Evolutionary conservation across 331 rosid genomes (phyloP), one percentile per base, ranked within the genome.

Genomic region (Malus hybrid): DNA sequence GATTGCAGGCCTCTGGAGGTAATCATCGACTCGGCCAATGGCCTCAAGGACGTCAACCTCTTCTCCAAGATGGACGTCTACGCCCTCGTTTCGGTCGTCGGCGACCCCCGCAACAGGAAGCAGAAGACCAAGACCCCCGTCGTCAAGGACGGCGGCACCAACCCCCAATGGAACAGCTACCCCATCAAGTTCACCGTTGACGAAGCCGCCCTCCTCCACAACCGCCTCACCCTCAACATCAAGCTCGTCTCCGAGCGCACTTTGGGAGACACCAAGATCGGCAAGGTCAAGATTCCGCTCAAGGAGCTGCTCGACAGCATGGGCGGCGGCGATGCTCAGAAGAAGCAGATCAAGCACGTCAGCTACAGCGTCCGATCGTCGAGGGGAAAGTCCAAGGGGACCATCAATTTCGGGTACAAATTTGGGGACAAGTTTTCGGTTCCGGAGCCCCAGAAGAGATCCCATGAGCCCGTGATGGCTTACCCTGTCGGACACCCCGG

Each of bases 1-100:
- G 88, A 84, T 85, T 82, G 75, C 65, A 80, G 82, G 39, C 71
- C 70, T 56, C 55, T 87, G n/a, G 91, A 87, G 8, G 3, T 87
- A 44, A 79, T 63, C 0, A 50, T 87, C 52, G 69, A 65, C 66
- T 78, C 76, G 2, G 91, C 89, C 57, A 64, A 68, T 1, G 89
- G 71, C 76, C 53, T 87, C 34, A 85, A 85, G 82, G 77, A 85
- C n/a, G 86, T 87, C 55, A 85, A 87, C 70, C 52, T 78, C 33
- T 22, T 87, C 61, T 80, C 91, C 52, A 87, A 75, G 81, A 87
- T 87, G 91, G 91, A 87, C 60, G 87, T 87, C 20, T 87, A 83
- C 82, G 89, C 86, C 75, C 66, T 68, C 70, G 87, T 85, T 34
- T 61, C 83, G 5, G 69, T 87, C 84, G 29, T 77, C 78, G 89